These are phyloP conservation scores for Pseudozyma thailandica DNA, from an alignment of 1,284 basidiomycete genomes.

Conservation along the genomic window DNA sequence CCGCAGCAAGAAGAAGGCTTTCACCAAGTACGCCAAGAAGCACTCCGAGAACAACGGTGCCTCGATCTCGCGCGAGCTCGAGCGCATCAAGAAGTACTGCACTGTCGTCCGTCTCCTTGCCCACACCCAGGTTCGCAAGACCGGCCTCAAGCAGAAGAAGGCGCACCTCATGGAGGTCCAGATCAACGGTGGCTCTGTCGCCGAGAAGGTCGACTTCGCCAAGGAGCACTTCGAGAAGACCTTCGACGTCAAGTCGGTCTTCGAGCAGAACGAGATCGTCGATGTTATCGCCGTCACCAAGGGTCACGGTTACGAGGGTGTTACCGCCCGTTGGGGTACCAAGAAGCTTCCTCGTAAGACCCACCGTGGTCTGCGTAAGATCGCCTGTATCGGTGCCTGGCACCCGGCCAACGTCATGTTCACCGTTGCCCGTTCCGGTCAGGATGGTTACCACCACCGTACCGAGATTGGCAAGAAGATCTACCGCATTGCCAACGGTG, in stretches of 20 bases:
- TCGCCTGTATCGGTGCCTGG: constrained; percentile 99
- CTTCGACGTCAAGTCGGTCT: constrained; percentile 83
- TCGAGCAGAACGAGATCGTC: constrained; percentile 96
- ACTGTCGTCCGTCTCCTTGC: constrained; percentile 99
- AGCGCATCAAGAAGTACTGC: constrained; percentile 99
- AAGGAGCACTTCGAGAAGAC: constrained; percentile 97
- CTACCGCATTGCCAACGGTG: constrained; percentile 89
- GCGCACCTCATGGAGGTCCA: constrained; percentile 99
- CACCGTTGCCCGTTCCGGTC: constrained; percentile 99
- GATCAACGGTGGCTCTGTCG: constrained; percentile 95
- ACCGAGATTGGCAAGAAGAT: constrained; percentile 91
- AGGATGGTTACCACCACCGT: constrained; percentile 98
- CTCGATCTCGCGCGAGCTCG: constrained; percentile 92
- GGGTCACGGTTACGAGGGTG: constrained; percentile 99
- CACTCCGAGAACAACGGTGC: constrained; percentile 94
- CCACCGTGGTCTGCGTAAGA: constrained; percentile 97
- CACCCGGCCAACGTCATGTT: constrained; percentile 99
- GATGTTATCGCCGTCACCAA: constrained; percentile 99
- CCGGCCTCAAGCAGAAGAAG: constrained; percentile 98
- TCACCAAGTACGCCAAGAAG: constrained; percentile 98
- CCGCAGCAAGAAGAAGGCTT: constrained; percentile 99
- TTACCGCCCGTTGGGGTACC: constrained; percentile 98
- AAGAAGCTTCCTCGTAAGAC: constrained; percentile 99
- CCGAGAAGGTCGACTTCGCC: constrained; percentile 98
- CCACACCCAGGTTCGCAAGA: constrained; percentile 95